Evolutionary conservation across 768 basidiomycete genomes (phyloP), one percentile per base, ranked within the genome.

Genomic region (Psilocybe sp.): DNA sequence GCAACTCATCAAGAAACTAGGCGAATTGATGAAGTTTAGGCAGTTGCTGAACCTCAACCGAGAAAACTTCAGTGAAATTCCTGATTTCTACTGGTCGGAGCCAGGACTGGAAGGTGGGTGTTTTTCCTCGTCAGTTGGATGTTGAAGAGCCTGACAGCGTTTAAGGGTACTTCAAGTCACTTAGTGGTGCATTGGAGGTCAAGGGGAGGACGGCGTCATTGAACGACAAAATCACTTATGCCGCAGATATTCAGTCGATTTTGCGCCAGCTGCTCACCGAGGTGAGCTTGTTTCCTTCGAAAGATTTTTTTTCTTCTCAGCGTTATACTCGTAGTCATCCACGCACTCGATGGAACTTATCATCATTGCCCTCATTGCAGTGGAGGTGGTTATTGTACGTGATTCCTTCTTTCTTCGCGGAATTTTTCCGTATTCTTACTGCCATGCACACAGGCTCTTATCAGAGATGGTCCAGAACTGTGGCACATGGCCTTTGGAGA

Each of bases 11-110:
- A 89, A 89, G 71, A 94, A 96, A 66, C 77, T 98, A 2, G 96
- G 96, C 9, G 84, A 89, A 61, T 75, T 98, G 47, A 86, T 98
- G 80, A 87, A 85, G 60, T 91, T 98, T 65, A 78, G 96, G 39
- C 96, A 98, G 69, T 85, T 90, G 18, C 74, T 97, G 23, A 98
- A 97, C 60, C 79, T 98, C 46, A 92, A 89, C 59, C 75, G 87
- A 40, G 88, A 92, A 63, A 95, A 92, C 59, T 91, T 93, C 60
- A 84, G 84, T 41, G 93, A 95, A 60, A 84, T 85, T 1, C 92
- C 90, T 0, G 89, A 97, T 66, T 87, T 98, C 57, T 94, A 97
- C 64, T 98, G 96, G 95, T 78, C 87, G 14, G 92, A 97, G 62
- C 92, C 94, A 0, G 89, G 86, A 53, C 76, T 98, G 5, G 95